phyloP scores from a whole-genome alignment of 257 asterid genomes.

The Lycium ferocissimum region DNA sequence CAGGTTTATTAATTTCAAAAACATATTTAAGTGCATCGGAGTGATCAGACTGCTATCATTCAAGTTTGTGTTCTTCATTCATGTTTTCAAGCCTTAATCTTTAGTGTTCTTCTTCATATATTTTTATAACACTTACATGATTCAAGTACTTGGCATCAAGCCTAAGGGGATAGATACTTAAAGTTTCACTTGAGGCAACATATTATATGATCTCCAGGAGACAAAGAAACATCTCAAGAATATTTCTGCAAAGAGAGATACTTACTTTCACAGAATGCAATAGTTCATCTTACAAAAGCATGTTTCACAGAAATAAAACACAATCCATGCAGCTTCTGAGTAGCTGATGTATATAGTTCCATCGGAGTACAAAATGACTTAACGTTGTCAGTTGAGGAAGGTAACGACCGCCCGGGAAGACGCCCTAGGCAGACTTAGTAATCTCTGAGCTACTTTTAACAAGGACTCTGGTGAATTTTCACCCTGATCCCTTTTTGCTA shows the following conservation, averaged over 20 bases:
- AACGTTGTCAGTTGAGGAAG: neutral
- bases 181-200: neutral
- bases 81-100: no score
- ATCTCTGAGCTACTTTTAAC: slow-evolving; percentile 7
- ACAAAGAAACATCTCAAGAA: neutral
- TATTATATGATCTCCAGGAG: neutral
- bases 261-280: neutral
- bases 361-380: neutral
- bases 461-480: neutral
- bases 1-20: neutral
- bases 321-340: neutral
- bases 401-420: slow-evolving; percentile 8
- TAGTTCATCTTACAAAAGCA: neutral
- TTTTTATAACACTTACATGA: no score
- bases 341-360: neutral
- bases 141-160: no score
- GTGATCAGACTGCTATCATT: no score
- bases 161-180: no score
- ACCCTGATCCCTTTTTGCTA: neutral
- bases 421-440: slow-evolving; percentile 21
- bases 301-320: neutral
- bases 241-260: neutral
- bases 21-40: neutral
- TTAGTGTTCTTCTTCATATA: no score
- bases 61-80: no score